Evolutionary conservation across 2,329 filamentous ascomycete species (phyloP).

Genomic region (Coniochaeta pulveracea): DNA sequence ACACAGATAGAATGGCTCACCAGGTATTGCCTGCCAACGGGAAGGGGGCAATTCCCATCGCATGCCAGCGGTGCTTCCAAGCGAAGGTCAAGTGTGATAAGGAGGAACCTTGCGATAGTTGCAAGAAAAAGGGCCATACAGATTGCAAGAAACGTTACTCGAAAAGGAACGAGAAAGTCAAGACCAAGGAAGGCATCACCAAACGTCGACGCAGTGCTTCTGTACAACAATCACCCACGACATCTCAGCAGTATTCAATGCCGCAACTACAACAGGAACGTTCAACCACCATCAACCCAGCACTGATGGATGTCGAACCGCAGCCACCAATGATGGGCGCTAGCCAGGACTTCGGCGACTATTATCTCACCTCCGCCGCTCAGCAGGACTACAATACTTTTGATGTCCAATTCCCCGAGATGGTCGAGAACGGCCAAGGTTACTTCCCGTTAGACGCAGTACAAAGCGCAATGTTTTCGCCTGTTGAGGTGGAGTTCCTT

Average conservation of each 20-base stretch:
- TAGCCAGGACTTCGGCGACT: no score
- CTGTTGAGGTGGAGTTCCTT: no score
- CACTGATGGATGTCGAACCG: not conserved
- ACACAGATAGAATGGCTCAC: constrained; percentile 25
- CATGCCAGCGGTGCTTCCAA: constrained; percentile 36
- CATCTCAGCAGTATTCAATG: not conserved
- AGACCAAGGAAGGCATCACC: no score
- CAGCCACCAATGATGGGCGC: no score
- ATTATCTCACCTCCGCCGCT: no score
- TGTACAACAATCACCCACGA: no score
- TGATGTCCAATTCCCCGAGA: no score
- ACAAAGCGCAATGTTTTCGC: no score
- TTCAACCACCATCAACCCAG: not conserved
- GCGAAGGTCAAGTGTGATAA: constrained; percentile 42
- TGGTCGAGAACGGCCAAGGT: no score
- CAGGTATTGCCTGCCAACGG: constrained; percentile 30
- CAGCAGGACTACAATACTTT: no score
- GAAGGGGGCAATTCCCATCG: constrained; percentile 31
- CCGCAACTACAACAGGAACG: not conserved
- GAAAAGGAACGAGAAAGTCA: constrained; percentile 24
- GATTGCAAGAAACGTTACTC: constrained; percentile 36
- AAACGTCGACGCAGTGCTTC: no score
- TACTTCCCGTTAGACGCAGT: no score
- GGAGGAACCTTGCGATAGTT: constrained; percentile 34
- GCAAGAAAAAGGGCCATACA: constrained; percentile 34